These are phyloP conservation scores for Knufia petricola DNA, from an alignment of 2,329 filamentous ascomycete genomes.

Conservation along the genomic window DNA sequence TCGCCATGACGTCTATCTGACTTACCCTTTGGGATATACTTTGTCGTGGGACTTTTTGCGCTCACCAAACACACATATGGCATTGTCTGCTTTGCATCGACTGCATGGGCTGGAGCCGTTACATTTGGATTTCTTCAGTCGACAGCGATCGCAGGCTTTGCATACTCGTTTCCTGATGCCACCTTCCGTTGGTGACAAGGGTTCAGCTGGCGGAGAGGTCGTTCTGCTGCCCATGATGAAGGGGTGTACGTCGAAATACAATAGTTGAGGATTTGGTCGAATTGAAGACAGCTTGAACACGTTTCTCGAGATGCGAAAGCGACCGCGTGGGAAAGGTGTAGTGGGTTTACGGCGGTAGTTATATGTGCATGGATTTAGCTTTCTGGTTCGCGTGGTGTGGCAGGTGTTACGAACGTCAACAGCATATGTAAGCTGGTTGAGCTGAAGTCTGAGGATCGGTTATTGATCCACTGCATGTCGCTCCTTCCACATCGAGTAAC, in stretches of 20 bases:
- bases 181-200: constrained; percentile 21
- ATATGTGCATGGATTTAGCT: neutral
- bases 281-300: too few species aligned
- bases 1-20: constrained; percentile 10
- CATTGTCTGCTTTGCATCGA: constrained; percentile 54
- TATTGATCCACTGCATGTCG: too few species aligned
- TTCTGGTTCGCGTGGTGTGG: too few species aligned
- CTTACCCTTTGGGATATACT: constrained; percentile 58
- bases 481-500: too few species aligned
- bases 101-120: constrained; percentile 53
- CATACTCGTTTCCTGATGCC: constrained; percentile 50
- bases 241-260: too few species aligned
- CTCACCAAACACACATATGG: constrained; percentile 56
- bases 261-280: too few species aligned
- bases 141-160: constrained; percentile 57
- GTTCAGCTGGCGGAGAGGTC: constrained; percentile 22
- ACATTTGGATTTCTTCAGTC: constrained; percentile 60
- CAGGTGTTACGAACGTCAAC: too few species aligned
- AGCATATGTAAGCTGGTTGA: too few species aligned
- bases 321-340: neutral
- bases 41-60: constrained; percentile 58
- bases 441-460: too few species aligned
- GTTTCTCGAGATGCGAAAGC: neutral
- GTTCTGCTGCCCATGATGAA: constrained; percentile 11
- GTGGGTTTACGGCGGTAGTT: too few species aligned